phyloP scores from a whole-genome alignment of 164 flowering plant genomes.

The Aristolochia californica region DNA sequence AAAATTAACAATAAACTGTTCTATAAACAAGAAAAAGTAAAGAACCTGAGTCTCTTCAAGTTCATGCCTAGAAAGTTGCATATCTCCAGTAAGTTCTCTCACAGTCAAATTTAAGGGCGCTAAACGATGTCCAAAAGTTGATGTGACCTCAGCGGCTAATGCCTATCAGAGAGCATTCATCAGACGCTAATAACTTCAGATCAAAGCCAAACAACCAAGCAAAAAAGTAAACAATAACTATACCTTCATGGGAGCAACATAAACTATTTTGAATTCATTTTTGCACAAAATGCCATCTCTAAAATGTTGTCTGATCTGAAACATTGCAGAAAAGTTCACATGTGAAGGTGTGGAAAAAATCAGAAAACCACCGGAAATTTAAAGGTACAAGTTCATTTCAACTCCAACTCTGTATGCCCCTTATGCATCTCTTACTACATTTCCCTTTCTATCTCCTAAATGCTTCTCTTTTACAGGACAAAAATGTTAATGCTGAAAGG shows the following conservation, averaged over 20 bases:
- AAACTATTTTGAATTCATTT: constrained; percentile 89
- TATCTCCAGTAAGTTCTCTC: constrained; percentile 96
- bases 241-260: constrained; percentile 99
- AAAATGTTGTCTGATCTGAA: constrained; percentile 90
- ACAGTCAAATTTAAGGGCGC: constrained; percentile 81
- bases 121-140: constrained; percentile 83
- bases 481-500: too few relatives aligned
- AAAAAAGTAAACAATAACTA: neutral
- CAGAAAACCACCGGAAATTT: neutral
- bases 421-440: too few relatives aligned
- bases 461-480: too few relatives aligned
- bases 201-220: constrained; percentile 5
- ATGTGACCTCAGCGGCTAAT: constrained; percentile 92
- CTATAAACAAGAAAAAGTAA: neutral
- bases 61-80: constrained; percentile 88
- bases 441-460: too few relatives aligned
- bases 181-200: neutral
- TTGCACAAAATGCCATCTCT: constrained; percentile 88
- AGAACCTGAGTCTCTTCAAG: constrained; percentile 92
- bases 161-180: constrained; percentile 38
- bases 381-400: neutral
- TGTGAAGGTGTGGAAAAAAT: neutral
- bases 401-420: too few relatives aligned
- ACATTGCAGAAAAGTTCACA: constrained; percentile 5
- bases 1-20: neutral